Evolutionary conservation across 805 yeast species (phyloP).

Genomic region (Candida montana): DNA sequence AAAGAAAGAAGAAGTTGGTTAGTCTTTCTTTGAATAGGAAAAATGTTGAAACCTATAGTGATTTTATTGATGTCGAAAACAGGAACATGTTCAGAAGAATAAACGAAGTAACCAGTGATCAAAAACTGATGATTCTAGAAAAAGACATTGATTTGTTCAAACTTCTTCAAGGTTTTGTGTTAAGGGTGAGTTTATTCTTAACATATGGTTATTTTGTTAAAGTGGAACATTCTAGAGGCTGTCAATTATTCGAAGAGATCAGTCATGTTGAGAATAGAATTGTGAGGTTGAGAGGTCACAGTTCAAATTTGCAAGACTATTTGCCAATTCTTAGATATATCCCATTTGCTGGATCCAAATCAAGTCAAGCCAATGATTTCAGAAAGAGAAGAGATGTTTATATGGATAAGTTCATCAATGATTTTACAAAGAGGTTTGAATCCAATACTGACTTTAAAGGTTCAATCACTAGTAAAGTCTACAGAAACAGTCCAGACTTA

Average conservation of each 20-base stretch:
- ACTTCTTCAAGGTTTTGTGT: constrained; percentile 43
- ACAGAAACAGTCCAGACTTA: constrained; percentile 10
- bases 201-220: constrained; percentile 51
- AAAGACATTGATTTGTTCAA: constrained; percentile 37
- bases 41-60: constrained; percentile 28
- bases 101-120: constrained; percentile 9
- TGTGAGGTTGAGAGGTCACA: constrained; percentile 51
- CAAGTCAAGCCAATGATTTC: constrained; percentile 24
- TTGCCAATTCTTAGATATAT: constrained; percentile 39
- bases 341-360: constrained; percentile 21
- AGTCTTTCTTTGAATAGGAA: constrained; percentile 37
- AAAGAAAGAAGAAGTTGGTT: constrained; percentile 43
- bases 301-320: constrained; percentile 50
- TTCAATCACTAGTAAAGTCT: constrained; percentile 31
- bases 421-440: constrained; percentile 23
- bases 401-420: constrained; percentile 35
- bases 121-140: constrained; percentile 10
- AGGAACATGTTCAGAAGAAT: constrained; percentile 24
- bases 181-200: constrained; percentile 43
- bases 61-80: constrained; percentile 36
- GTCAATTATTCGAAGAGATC: constrained; percentile 43
- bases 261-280: constrained; percentile 51
- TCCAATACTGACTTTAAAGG: constrained; percentile 23
- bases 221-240: constrained; percentile 30
- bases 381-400: constrained; percentile 44